These are phyloP conservation scores for Chaetomiaceae sp. DNA, from an alignment of 2,329 filamentous ascomycete species.

Conservation along the genomic window DNA sequence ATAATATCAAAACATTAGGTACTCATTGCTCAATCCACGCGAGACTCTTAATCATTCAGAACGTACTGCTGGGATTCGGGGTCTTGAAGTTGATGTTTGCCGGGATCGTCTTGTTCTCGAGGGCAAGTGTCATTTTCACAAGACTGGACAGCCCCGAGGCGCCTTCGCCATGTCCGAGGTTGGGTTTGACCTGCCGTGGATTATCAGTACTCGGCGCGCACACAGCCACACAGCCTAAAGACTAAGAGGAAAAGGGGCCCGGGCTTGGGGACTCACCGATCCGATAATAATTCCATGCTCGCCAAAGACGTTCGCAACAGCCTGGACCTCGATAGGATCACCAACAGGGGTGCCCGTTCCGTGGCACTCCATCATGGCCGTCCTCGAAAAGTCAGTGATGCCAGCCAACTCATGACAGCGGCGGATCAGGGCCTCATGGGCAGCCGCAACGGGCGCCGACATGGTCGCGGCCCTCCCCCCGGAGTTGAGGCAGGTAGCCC, in stretches of 20 bases:
- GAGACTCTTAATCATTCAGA: background rate
- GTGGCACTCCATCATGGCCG: constrained; percentile 28
- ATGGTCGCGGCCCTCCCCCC: too few species aligned
- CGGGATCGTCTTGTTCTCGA: constrained; percentile 43
- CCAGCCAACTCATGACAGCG: too few species aligned
- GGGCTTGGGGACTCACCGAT: too few species aligned
- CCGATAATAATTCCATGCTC: constrained; percentile 28
- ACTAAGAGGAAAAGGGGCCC: too few species aligned
- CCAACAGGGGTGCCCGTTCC: constrained; percentile 45
- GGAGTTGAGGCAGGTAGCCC: constrained; percentile 23
- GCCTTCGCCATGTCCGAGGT: constrained; percentile 34
- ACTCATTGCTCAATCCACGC: too few species aligned
- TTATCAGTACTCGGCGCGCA: too few species aligned
- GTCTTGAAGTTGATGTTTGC: constrained; percentile 29
- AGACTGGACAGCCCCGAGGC: constrained; percentile 30
- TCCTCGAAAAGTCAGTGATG: constrained; percentile 19
- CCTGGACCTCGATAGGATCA: constrained; percentile 41
- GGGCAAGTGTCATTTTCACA: constrained; percentile 35
- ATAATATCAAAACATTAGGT: too few species aligned
- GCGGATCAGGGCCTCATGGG: constrained; percentile 17
- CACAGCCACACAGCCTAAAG: too few species aligned
- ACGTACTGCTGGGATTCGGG: constrained; percentile 34
- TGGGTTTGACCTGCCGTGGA: too few species aligned
- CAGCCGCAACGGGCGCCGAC: background rate
- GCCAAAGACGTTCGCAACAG: constrained; percentile 34